These are phyloP conservation scores for Hevea brasiliensis DNA, from an alignment of 345 rosid genomes.

Conservation along the genomic window DNA sequence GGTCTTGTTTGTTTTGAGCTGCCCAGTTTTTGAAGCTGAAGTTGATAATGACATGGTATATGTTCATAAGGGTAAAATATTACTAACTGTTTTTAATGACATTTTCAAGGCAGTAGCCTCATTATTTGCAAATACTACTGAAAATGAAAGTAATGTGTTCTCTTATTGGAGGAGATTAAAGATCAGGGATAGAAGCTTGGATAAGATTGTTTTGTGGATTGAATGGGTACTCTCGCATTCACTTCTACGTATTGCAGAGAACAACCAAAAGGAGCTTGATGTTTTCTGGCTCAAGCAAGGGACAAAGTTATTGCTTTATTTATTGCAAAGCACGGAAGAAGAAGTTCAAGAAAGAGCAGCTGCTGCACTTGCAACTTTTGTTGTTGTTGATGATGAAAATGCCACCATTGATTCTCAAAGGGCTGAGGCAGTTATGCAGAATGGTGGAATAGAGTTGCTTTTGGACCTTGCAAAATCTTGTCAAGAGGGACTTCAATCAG, in stretches of 20 bases:
- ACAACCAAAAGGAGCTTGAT: conserved; percentile 29
- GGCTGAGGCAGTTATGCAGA: conserved; percentile 32
- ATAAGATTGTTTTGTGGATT: conserved; percentile 29
- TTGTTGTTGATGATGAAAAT: conserved; percentile 42
- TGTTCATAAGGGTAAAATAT: conserved; percentile 26
- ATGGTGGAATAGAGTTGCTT: conserved; percentile 35
- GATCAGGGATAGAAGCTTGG: conserved; percentile 8
- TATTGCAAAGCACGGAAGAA: conserved; percentile 34
- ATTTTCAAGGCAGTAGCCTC: conserved; percentile 28
- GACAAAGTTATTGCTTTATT: conserved; percentile 25
- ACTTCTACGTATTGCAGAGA: conserved; percentile 36
- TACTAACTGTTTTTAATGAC: conserved; percentile 28
- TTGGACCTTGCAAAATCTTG: conserved; percentile 38
- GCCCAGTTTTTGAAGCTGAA: conserved; percentile 36
- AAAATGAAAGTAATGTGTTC: conserved; percentile 11
- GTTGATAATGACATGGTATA: conserved; percentile 3
- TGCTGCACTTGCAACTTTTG: conserved; percentile 39
- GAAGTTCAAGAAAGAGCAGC: conserved; percentile 48
- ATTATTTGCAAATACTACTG: conserved; percentile 28
- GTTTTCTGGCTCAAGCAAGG: conserved; percentile 42
- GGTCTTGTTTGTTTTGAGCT: conserved; percentile 32
- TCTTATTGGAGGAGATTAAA: conserved; percentile 27
- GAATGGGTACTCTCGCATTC: conserved; percentile 42
- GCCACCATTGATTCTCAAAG: conserved; percentile 36
- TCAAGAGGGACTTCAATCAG: conserved; percentile 40